Conservation (phyloP, 2,329 filamentous ascomycete species). For the Mariannaea sp. region DNA sequence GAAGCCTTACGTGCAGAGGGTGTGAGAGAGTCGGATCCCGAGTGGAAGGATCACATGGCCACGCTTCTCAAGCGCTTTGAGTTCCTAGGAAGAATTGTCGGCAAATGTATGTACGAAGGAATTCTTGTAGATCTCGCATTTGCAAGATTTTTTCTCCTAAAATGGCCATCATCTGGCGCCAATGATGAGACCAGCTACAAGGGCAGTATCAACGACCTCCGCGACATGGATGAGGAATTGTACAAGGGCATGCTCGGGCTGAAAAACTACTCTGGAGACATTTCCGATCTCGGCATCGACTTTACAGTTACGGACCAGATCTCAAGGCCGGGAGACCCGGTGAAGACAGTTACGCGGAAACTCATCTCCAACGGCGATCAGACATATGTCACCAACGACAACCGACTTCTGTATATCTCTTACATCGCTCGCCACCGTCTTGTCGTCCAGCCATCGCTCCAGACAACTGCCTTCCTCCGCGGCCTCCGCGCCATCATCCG, state of each 20-base stretch:
- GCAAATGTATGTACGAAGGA: constrained; percentile 96
- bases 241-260: constrained; percentile 84
- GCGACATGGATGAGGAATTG: constrained; percentile 86
- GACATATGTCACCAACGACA: constrained; percentile 84
- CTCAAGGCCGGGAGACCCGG: constrained; percentile 50
- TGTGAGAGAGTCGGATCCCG: constrained; percentile 55
- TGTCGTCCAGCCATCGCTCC: constrained; percentile 75
- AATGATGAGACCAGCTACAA: constrained; percentile 74
- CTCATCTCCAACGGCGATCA: constrained; percentile 78
- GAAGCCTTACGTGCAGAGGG: constrained; percentile 60
- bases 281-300: constrained; percentile 73
- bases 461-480: constrained; percentile 85
- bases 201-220: constrained; percentile 91
- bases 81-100: constrained; percentile 89
- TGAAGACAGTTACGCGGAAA: constrained; percentile 71
- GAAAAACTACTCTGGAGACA: constrained; percentile 84
- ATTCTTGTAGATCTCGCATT: constrained; percentile 94
- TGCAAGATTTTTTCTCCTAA: constrained; percentile 92
- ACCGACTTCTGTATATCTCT: constrained; percentile 91
- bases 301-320: constrained; percentile 84
- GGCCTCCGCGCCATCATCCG: constrained; percentile 88
- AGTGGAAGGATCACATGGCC: constrained; percentile 61
- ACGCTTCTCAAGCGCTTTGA: constrained; percentile 78
- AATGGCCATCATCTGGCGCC: constrained; percentile 80
- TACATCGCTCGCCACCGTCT: constrained; percentile 88